A percentile compares a stretch with the other conserved stretches of the same genome.
These are phyloP conservation scores for Cucumis melo DNA, from an alignment of 306 rosid species.

Conservation along the genomic window DNA sequence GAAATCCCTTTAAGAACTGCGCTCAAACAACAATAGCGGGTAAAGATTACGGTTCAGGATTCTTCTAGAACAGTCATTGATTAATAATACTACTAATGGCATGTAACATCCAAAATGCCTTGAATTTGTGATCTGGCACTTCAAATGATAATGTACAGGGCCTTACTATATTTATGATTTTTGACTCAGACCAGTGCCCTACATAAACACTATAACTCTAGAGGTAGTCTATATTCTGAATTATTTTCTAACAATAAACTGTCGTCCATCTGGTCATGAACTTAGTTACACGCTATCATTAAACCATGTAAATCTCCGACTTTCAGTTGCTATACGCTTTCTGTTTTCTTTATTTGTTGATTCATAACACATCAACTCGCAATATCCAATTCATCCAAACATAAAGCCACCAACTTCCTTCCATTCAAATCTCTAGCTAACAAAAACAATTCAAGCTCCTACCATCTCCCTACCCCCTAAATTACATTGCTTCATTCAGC, in stretches of 20 bases:
- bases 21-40: constrained; percentile 13
- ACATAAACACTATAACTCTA: too few species aligned
- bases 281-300: too few species aligned
- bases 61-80: background rate
- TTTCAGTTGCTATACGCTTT: too few species aligned
- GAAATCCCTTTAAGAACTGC: constrained; percentile 88
- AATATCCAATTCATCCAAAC: background rate
- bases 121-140: too few species aligned
- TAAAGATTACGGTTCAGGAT: constrained; percentile 4
- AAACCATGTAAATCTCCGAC: too few species aligned
- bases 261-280: too few species aligned
- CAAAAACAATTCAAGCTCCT: background rate
- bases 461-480: background rate
- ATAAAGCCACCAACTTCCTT: background rate
- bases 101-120: background rate
- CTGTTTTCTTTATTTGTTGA: too few species aligned
- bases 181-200: too few species aligned
- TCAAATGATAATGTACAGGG: too few species aligned
- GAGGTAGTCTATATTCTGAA: too few species aligned
- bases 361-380: background rate
- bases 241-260: too few species aligned
- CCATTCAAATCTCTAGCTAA: background rate
- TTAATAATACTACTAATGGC: background rate
- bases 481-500: background rate
- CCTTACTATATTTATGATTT: too few species aligned